Base-by-base conservation (phyloP, 495 filamentous ascomycete genomes). In the Penicillium nucicola region DNA sequence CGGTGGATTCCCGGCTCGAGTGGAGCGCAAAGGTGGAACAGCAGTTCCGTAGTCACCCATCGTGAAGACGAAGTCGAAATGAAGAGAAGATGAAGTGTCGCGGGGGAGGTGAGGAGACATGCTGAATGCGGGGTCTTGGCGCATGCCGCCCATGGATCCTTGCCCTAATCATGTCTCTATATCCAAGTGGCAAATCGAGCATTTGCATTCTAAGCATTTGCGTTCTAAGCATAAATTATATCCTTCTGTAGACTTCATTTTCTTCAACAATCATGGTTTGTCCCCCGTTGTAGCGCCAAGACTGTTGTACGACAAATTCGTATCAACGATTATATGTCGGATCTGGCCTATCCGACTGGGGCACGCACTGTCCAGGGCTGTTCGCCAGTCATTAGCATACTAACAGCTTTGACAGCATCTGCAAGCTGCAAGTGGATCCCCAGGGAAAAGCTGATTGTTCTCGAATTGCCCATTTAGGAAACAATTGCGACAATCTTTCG, bases 1-100 rank as follows among this genome's bases (percentile, higher is more conserved):
- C 12, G 64, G 48, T 7, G 57, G 54, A 37, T 54, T 59, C 13
- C 36, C 42, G 12, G 53, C 38, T 7, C 48, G 34, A 19, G 52
- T 57, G 44, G 58, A 20, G 41, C 37, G 40, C 33, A 55, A 34
- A 11, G 62, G 36, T 23, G 50, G 49, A 37, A 53, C 59, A 15
- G 43, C 55, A 38, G 62, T 52, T 20, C 71, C 72, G 42, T 56
- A 68, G 55, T 76, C 72, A 42, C 72, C 72, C 72, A 76, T 76
- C 25, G 14, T 64, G 38, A 47, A 10, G 19, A 11, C 12, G 38
- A 39, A 34, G 38, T 25, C 33, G 45, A 38, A 31, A 32, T 36
- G 42, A 34, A 57, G 38, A 35, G 3, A 23, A 31, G 15, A 40
- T 33, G 2, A 11, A n/a, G 46, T 25, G 25, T 28, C 25, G 25